A percentile compares a stretch with the other conserved stretches of the same genome.
phyloP scores from a whole-genome alignment of 2,329 filamentous ascomycete genomes.

The Fusarium sp. region DNA sequence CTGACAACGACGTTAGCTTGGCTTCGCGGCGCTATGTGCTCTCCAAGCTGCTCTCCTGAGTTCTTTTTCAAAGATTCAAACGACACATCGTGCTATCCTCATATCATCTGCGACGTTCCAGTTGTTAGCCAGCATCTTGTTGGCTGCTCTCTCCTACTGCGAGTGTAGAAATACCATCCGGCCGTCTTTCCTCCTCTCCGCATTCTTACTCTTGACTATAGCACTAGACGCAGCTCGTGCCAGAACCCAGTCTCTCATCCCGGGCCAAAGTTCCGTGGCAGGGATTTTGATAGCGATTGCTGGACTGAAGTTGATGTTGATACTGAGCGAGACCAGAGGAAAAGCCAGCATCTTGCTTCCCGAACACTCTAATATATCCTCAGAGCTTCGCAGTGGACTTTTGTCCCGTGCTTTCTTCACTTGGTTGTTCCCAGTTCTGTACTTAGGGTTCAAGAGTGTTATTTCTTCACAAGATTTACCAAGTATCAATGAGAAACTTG shows the following conservation, averaged over 20 bases:
- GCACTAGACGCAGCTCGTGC: background rate
- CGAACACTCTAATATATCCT: background rate
- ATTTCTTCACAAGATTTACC: background rate
- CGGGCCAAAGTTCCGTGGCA: background rate
- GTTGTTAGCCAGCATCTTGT: background rate
- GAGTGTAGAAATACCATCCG: background rate
- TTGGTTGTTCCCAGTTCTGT: background rate
- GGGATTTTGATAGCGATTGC: background rate
- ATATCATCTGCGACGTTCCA: background rate
- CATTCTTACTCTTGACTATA: background rate
- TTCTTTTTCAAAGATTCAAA: no score
- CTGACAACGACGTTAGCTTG: background rate
- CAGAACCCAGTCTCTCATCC: background rate
- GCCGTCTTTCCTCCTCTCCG: background rate
- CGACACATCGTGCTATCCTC: background rate
- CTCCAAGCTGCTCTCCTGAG: background rate
- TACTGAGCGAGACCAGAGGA: background rate
- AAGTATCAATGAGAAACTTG: background rate
- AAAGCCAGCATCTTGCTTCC: background rate
- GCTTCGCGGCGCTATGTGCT: background rate
- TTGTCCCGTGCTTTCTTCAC: background rate
- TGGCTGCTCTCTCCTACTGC: background rate
- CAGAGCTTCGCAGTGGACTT: background rate
- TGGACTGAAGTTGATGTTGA: background rate
- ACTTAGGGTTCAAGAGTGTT: background rate